Percentiles rank a stretch among this genome's conserved stretches.
phyloP scores from a whole-genome alignment of 106 monocot genomes.

The Apostasia ramifera region DNA sequence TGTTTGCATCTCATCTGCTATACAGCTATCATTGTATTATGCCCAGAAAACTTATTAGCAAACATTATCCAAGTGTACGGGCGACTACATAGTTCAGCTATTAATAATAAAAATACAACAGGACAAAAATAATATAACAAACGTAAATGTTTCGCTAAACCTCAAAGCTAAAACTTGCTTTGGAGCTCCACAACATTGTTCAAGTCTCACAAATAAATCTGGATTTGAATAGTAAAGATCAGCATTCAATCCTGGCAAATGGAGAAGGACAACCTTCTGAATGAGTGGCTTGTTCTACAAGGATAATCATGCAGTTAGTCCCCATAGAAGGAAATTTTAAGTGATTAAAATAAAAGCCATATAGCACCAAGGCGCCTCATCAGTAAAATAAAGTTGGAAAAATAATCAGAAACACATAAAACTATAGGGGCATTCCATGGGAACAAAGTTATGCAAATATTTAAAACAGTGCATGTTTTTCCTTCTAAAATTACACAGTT shows the following conservation, averaged over 20 bases:
- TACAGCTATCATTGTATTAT: conserved; percentile 40
- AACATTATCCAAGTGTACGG: background rate
- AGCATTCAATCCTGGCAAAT: conserved; percentile 94
- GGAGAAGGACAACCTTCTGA: conserved; percentile 77
- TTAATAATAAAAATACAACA: background rate
- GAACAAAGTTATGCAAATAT: no score
- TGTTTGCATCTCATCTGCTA: conserved; percentile 85
- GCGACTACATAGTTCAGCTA: background rate
- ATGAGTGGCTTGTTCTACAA: conserved; percentile 87
- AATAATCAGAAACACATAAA: no score
- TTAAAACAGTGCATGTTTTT: no score
- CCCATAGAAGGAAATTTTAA: background rate
- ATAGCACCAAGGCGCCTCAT: no score
- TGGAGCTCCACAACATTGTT: conserved; percentile 60
- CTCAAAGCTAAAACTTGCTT: conserved; percentile 83
- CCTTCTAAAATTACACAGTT: no score
- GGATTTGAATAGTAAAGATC: conserved; percentile 76
- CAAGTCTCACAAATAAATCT: conserved; percentile 41
- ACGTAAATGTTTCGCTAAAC: conserved; percentile 18
- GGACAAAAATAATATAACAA: background rate
- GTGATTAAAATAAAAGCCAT: no score
- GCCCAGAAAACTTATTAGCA: background rate
- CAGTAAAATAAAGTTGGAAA: no score
- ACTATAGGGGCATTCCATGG: no score
- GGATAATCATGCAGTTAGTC: conserved; percentile 13